These are phyloP conservation scores for Thelonectria blattea DNA, from an alignment of 2,329 filamentous ascomycete genomes.

Conservation along the genomic window DNA sequence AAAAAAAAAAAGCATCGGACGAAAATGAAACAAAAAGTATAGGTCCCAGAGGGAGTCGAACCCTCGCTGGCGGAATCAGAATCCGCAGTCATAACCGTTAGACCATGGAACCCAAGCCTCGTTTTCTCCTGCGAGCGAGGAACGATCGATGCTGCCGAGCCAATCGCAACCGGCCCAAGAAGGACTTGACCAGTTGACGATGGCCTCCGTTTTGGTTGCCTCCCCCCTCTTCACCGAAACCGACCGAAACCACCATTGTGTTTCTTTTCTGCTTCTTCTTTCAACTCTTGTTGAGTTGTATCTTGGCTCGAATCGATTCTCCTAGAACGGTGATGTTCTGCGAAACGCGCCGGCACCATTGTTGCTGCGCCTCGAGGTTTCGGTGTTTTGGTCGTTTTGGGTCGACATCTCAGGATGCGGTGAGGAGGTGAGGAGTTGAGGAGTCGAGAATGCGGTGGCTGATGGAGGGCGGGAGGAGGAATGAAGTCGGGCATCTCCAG, in stretches of 20 bases:
- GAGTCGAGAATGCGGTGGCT: no score
- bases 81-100: conserved; percentile 34
- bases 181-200: no score
- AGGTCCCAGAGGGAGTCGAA: conserved; percentile 32
- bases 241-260: no score
- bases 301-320: conserved; percentile 12
- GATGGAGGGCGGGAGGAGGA: not conserved
- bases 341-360: conserved; percentile 16
- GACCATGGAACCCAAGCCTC: conserved; percentile 24
- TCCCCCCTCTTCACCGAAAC: not conserved
- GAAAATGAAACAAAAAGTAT: conserved; percentile 15
- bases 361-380: conserved; percentile 14
- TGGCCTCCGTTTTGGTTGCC: no score
- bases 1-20: not conserved
- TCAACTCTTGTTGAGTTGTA: not conserved
- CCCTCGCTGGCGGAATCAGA: conserved; percentile 32
- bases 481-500: not conserved
- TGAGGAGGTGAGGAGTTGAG: not conserved
- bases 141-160: conserved; percentile 12
- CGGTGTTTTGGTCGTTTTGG: not conserved
- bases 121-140: not conserved
- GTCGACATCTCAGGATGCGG: not conserved
- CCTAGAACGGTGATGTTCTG: conserved; percentile 9
- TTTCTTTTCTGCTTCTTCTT: not conserved
- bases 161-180: conserved; percentile 28